These are phyloP conservation scores for Pelargonium myrrhifolium DNA, from an alignment of 441 rosid species.

Conservation along the genomic window DNA sequence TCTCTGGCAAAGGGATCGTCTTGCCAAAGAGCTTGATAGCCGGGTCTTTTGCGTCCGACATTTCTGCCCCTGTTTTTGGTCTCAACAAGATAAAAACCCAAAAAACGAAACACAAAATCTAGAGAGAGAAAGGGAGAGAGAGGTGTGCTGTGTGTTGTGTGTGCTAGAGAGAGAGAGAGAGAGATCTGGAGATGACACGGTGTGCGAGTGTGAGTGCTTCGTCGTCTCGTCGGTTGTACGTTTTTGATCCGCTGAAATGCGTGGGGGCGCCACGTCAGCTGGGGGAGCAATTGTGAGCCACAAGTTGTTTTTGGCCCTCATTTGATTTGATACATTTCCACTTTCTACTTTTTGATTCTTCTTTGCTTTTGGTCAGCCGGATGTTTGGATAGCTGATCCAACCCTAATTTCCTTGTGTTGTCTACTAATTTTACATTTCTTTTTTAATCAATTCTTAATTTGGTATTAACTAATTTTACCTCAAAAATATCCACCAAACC, in stretches of 20 bases:
- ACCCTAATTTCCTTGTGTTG: too few relatives aligned
- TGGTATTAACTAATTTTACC: too few relatives aligned
- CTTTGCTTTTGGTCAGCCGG: not conserved
- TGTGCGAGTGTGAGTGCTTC: conserved; percentile 13
- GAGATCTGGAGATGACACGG: conserved; percentile 4
- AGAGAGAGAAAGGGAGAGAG: conserved; percentile 7
- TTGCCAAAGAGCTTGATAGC: conserved; percentile 65
- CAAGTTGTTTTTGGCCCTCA: conserved; percentile 55
- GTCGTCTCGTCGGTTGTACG: conserved; percentile 28
- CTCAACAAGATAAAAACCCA: too few relatives aligned
- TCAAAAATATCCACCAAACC: too few relatives aligned
- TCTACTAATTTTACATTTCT: too few relatives aligned
- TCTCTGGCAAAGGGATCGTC: conserved; percentile 44
- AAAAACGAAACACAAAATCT: not conserved
- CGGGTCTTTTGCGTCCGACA: conserved; percentile 58
- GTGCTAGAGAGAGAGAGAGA: conserved; percentile 1
- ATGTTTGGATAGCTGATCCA: too few relatives aligned
- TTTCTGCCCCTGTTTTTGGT: conserved; percentile 15
- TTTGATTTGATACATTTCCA: conserved; percentile 21
- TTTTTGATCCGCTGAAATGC: conserved; percentile 40
- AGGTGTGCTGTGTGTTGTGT: not conserved
- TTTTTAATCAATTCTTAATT: too few relatives aligned
- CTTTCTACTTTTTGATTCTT: conserved; percentile 22
- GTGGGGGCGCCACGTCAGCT: conserved; percentile 52
- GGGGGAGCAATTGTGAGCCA: conserved; percentile 52